Conservation (phyloP, 1,284 basidiomycete genomes). For the Termitomyces sp. region DNA sequence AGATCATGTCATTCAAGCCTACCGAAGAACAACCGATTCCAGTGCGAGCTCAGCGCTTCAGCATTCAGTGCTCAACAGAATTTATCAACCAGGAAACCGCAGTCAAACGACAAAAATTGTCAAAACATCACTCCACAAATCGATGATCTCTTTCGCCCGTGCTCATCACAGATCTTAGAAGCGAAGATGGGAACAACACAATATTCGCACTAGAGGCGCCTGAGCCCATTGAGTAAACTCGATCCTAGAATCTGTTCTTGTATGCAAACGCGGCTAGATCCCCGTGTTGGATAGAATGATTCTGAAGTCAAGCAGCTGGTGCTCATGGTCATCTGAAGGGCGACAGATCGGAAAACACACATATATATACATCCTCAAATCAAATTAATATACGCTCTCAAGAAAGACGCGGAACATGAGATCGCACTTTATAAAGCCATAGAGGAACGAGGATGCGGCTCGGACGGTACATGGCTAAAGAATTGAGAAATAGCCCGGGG, state of each 20-base stretch:
- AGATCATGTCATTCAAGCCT: constrained; percentile 20
- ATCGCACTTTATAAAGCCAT: background rate
- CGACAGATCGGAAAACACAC: constrained; percentile 4
- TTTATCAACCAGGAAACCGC: too few species aligned
- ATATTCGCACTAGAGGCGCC: background rate
- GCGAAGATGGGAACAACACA: constrained; percentile 2
- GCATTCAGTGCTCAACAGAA: too few species aligned
- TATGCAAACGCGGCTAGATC: background rate
- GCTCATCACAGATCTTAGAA: constrained; percentile 1
- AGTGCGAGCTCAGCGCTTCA: background rate
- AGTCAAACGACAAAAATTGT: background rate
- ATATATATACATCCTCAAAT: background rate
- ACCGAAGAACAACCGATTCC: constrained; percentile 8
- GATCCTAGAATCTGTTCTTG: constrained; percentile 2
- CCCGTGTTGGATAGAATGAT: background rate
- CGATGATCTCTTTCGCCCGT: background rate
- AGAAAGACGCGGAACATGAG: background rate
- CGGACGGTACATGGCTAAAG: background rate
- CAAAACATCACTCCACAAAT: background rate
- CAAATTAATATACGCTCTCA: background rate
- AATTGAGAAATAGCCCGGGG: background rate
- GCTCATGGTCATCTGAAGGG: background rate
- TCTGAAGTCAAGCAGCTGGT: background rate
- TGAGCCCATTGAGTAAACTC: background rate
- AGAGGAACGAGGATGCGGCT: background rate